Conservation (phyloP, 2,329 filamentous ascomycete species). For the Colletotrichum australisinense region DNA sequence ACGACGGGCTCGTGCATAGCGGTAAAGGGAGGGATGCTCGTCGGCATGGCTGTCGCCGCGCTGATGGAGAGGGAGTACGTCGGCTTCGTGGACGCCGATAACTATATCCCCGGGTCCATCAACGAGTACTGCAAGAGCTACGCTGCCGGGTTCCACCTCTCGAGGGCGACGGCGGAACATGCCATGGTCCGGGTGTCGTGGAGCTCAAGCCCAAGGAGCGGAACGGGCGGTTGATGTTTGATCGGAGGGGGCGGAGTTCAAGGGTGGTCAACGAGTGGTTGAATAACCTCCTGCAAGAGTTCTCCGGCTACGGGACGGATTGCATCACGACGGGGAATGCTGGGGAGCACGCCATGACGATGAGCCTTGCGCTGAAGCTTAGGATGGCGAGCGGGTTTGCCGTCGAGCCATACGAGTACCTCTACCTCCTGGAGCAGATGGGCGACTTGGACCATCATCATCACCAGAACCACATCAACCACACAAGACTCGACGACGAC, state of each 20-base stretch:
- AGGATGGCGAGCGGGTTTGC: constrained; percentile 19
- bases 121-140: constrained; percentile 22
- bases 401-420: constrained; percentile 18
- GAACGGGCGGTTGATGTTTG: neutral
- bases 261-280: constrained; percentile 8
- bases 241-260: constrained; percentile 5
- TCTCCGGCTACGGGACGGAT: constrained; percentile 10
- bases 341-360: constrained; percentile 20
- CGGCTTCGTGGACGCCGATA: constrained; percentile 23
- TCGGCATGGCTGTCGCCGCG: constrained; percentile 15
- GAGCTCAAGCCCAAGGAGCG: constrained; percentile 15
- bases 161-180: neutral
- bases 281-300: constrained; percentile 4
- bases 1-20: neutral
- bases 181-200: constrained; percentile 21
- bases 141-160: neutral
- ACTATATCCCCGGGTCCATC: constrained; percentile 18
- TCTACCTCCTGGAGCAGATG: constrained; percentile 9
- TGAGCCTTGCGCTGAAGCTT: constrained; percentile 13
- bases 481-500: neutral
- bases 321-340: constrained; percentile 14
- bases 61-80: constrained; percentile 8
- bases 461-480: neutral
- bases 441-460: neutral
- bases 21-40: constrained; percentile 16